Base-by-base conservation (phyloP, 2,329 filamentous ascomycete genomes). In the Parastagonospora nodorum region DNA sequence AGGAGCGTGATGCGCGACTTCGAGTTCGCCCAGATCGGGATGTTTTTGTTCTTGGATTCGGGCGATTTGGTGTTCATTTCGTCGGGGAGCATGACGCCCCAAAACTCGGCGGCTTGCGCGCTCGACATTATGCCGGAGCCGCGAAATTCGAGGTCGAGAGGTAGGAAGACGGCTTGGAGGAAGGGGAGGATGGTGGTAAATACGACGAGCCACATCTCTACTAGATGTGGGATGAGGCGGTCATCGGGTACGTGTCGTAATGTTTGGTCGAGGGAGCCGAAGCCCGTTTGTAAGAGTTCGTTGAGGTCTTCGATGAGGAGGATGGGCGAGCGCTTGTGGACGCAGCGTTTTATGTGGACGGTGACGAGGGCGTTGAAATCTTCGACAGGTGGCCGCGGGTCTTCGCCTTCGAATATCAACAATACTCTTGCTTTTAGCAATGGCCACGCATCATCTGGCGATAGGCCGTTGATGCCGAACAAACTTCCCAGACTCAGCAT, bases 101-200 rank as follows among this genome's bases (percentile, higher is more conserved):
- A 97, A 66, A 97, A 96, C 52, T 97, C 93, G 35, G 87, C 85
- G 4, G 92, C 89, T 73, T 95, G 88, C 5, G 90, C 86, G 0
- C 83, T 74, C 0, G 83, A 87, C 83, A 97, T 88, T 48, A 97
- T 83, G 12, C 94, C 94, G 40, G 84, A 83, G 5, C 93, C 94
- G 45, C 90, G 88, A 69, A 99, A 96, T 70, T 99, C 94, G 9
- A 96, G 83, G 67, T 99, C 94, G 1, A 99, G 78, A 0, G 92
- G 94, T 1, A 99, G 78, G 68, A 99, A 97, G 1, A 97, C 92
- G 1, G 93, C 92, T 76, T 97, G 93, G 64, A 99, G 87, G 68
- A 96, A 97, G 0, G 94, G 94, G 5, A 97, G 76, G 32, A 97
- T 90, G 6, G 85, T 89, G 2, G 91, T 93, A 66, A 97, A 97